A percentile compares a stretch with the other conserved stretches of the same genome.
phyloP scores from a whole-genome alignment of 805 yeast genomes.

The Hanseniaspora taiwanica region DNA sequence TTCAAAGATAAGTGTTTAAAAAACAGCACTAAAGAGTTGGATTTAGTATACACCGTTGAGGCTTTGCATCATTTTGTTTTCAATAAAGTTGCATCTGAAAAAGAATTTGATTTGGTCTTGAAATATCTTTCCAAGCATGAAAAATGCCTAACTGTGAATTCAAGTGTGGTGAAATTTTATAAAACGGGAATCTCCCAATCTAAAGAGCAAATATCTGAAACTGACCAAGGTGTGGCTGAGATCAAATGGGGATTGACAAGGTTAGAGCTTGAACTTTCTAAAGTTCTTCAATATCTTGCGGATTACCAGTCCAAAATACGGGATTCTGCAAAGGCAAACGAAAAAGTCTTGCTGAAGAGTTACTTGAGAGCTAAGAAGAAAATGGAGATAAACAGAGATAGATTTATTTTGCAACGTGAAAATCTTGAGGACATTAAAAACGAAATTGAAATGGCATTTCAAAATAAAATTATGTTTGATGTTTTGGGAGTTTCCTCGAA shows the following conservation, averaged over 20 bases:
- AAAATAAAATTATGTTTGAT: constrained; percentile 26
- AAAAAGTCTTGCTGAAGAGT: constrained; percentile 18
- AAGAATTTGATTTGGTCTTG: not conserved
- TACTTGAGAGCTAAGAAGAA: constrained; percentile 24
- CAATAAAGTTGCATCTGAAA: not conserved
- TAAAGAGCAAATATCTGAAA: not conserved
- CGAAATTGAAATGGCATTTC: constrained; percentile 31
- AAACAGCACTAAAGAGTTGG: not conserved
- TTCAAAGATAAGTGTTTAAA: not conserved
- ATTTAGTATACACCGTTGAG: not conserved
- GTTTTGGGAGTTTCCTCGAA: constrained; percentile 27
- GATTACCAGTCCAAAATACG: constrained; percentile 3
- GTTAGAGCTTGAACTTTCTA: not conserved
- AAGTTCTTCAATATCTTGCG: not conserved
- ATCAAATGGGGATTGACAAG: not conserved
- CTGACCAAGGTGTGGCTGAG: not conserved
- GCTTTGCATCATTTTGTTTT: not conserved
- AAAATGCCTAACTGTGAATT: not conserved
- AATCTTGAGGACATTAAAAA: constrained; percentile 27
- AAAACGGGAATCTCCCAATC: not conserved
- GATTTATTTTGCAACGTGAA: constrained; percentile 21
- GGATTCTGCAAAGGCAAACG: constrained; percentile 3
- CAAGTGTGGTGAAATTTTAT: not conserved
- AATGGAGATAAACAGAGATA: constrained; percentile 23
- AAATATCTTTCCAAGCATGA: not conserved